These are phyloP conservation scores for Penicillium samsonianum DNA, from an alignment of 495 filamentous ascomycete genomes.

Conservation along the genomic window DNA sequence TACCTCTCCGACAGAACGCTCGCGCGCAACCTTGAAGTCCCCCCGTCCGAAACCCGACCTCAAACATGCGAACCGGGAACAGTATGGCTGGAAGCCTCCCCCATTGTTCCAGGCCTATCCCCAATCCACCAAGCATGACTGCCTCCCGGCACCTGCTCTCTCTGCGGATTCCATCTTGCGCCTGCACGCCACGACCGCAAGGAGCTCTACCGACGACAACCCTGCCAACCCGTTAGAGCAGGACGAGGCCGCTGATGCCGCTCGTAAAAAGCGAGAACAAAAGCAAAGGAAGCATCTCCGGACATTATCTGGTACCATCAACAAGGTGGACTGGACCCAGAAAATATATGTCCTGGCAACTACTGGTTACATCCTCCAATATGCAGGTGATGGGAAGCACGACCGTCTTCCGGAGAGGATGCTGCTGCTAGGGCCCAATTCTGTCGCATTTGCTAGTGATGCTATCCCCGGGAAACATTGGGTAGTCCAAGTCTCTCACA, in stretches of 20 bases:
- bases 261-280: constrained; percentile 44
- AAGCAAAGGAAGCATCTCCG: constrained; percentile 49
- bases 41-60: constrained; percentile 27
- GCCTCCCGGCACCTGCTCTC: constrained; percentile 48
- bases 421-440: constrained; percentile 77
- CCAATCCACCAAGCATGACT: constrained; percentile 67
- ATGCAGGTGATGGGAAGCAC: constrained; percentile 74
- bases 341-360: constrained; percentile 84
- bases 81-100: constrained; percentile 68
- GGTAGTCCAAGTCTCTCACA: constrained; percentile 88
- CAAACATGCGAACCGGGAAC: constrained; percentile 25
- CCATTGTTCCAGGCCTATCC: constrained; percentile 91
- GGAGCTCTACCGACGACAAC: constrained; percentile 11
- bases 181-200: constrained; percentile 47
- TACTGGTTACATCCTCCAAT: constrained; percentile 85
- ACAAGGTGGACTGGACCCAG: constrained; percentile 72
- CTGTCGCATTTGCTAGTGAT: constrained; percentile 92
- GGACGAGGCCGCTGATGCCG: constrained; percentile 20
- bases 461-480: constrained; percentile 89
- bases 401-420: constrained; percentile 87
- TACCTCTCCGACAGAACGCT: constrained; percentile 31
- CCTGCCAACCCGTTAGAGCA: constrained; percentile 7
- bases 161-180: constrained; percentile 65
- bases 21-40: constrained; percentile 27
- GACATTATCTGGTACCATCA: constrained; percentile 58